Evolutionary conservation across 106 monocot genomes (phyloP).

Genomic region (Xerophyta viscosa): DNA sequence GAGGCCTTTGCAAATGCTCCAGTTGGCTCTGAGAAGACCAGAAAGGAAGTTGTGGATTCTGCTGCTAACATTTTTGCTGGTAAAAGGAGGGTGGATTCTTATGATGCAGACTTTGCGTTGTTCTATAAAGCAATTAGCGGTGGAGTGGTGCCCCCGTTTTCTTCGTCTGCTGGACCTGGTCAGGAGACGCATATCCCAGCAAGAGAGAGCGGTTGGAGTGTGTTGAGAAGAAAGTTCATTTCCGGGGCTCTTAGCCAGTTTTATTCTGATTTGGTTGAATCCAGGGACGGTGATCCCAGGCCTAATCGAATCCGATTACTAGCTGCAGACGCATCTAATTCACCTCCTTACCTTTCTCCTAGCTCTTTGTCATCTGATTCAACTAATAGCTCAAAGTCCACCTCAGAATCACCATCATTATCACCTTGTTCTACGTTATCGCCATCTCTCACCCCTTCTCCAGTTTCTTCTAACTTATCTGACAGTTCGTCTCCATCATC

Average conservation of each 20-base stretch:
- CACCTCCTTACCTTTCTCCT: slow-evolving; percentile 67
- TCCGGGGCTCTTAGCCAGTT: slow-evolving; percentile 35
- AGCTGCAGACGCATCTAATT: slow-evolving; percentile 30
- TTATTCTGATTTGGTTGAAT: slow-evolving; percentile 50
- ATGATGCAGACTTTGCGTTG: slow-evolving; percentile 84
- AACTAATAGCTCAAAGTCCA: slow-evolving; percentile 54
- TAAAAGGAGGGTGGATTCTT: slow-evolving; percentile 57
- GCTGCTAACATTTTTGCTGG: slow-evolving; percentile 17
- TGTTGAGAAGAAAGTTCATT: slow-evolving; percentile 65
- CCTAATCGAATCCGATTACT: slow-evolving; percentile 27
- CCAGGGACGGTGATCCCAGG: slow-evolving; percentile 22
- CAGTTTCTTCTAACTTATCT: slow-evolving; percentile 19
- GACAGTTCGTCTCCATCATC: slow-evolving; percentile 21
- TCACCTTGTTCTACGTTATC: slow-evolving; percentile 51
- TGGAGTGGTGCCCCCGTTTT: slow-evolving; percentile 75
- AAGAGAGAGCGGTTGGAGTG: slow-evolving; percentile 93
- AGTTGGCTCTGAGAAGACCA: slow-evolving; percentile 7
- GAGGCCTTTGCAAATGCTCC: slow-evolving; percentile 50
- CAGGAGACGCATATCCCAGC: slow-evolving; percentile 78
- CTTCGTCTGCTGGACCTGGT: slow-evolving; percentile 36
- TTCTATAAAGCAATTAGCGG: slow-evolving; percentile 69
- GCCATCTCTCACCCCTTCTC: slow-evolving; percentile 33
- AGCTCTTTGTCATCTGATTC: slow-evolving; percentile 67
- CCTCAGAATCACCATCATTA: slow-evolving; percentile 54
- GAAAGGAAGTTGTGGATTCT: slow-evolving; percentile 20